Evolutionary conservation across 805 yeast genomes (phyloP).

Genomic region (Metschnikowia koreensis): DNA sequence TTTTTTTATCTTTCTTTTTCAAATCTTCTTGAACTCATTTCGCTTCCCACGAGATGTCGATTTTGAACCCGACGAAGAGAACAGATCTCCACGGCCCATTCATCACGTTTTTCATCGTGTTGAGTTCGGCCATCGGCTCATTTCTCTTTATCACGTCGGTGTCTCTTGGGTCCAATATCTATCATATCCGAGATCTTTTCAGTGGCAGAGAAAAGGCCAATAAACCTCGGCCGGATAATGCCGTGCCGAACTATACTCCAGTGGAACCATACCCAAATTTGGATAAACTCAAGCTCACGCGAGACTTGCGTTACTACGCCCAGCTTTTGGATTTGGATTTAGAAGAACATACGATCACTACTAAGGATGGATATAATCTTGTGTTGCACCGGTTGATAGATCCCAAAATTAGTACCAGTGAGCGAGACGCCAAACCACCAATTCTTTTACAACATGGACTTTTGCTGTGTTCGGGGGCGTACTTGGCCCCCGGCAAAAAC

Average conservation of each 20-base stretch:
- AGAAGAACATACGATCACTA: conserved; percentile 56
- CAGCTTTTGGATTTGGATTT: conserved; percentile 58
- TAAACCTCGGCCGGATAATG: conserved; percentile 22
- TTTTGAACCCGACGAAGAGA: conserved; percentile 8
- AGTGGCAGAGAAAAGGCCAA: conserved; percentile 30
- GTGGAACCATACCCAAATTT: conserved; percentile 36
- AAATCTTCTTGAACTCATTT: too few relatives aligned
- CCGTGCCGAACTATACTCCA: conserved; percentile 27
- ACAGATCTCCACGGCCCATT: conserved; percentile 22
- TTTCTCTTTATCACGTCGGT: conserved; percentile 27
- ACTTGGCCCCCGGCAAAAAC: conserved; percentile 75
- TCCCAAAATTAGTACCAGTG: conserved; percentile 36
- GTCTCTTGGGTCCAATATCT: conserved; percentile 27
- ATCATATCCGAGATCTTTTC: conserved; percentile 29
- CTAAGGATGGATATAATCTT: conserved; percentile 80
- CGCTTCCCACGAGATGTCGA: conserved; percentile 2
- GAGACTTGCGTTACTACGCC: conserved; percentile 67
- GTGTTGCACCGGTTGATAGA: conserved; percentile 60
- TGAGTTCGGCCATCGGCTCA: conserved; percentile 29
- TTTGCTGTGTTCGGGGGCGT: conserved; percentile 83
- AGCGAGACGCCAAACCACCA: conserved; percentile 49
- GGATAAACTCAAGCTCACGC: conserved; percentile 30
- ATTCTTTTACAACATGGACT: conserved; percentile 81
- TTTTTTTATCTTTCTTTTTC: too few relatives aligned
- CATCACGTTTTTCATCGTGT: conserved; percentile 20